Conservation (phyloP, 2,329 filamentous ascomycete species). For the Elsinoe australis region DNA sequence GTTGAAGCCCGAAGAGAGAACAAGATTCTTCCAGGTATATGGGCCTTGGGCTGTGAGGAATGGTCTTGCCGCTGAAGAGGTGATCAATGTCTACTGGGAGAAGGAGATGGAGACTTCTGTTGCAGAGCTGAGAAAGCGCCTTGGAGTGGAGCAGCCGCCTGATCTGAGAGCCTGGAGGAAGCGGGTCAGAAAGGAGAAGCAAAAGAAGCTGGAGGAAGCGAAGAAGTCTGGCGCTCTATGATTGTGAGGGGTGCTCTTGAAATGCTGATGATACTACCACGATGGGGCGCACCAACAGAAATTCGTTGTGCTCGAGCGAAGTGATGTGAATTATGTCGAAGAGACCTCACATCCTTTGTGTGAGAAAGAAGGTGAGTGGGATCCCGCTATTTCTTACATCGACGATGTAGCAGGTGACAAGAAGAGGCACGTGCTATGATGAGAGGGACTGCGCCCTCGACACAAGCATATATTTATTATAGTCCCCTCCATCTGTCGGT, state of each 20-base stretch:
- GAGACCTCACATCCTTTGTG: not conserved
- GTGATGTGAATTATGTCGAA: not conserved
- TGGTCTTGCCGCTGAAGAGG: conserved; percentile 64
- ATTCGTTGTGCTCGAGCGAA: no score
- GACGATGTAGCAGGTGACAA: no score
- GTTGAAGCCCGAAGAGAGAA: conserved; percentile 55
- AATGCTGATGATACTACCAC: no score
- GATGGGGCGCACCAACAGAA: no score
- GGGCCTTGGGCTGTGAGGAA: conserved; percentile 87
- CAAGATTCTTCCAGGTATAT: conserved; percentile 65
- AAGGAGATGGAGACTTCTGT: conserved; percentile 83
- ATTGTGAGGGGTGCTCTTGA: not conserved
- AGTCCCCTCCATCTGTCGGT: no score
- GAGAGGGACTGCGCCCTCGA: no score
- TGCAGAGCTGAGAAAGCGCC: conserved; percentile 59
- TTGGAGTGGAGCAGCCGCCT: conserved; percentile 82
- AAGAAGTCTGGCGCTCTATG: not conserved
- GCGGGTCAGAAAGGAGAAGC: conserved; percentile 60
- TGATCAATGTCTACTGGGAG: conserved; percentile 98
- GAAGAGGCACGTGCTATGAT: no score
- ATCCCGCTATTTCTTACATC: no score
- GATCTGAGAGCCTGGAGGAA: conserved; percentile 73
- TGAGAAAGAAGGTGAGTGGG: no score
- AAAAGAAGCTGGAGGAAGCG: conserved; percentile 25
- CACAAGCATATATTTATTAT: no score